Percentiles rank a stretch among this genome's conserved stretches.
These are phyloP conservation scores for Mucor plumbeus DNA, from an alignment of 371 early-diverging fungal genomes.

Conservation along the genomic window DNA sequence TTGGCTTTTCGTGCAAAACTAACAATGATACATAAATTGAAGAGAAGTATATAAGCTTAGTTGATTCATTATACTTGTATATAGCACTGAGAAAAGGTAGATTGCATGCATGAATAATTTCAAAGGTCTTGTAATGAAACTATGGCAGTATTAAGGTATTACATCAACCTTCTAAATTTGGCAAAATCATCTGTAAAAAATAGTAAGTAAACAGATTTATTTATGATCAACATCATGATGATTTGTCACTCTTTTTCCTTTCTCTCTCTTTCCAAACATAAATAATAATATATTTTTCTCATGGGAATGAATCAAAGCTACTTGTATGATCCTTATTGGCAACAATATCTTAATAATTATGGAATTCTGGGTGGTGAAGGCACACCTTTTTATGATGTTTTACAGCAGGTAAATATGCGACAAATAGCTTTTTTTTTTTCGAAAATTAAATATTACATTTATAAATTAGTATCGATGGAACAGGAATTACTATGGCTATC, in stretches of 20 bases:
- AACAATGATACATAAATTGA: too few relatives aligned
- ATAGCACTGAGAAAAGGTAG: too few relatives aligned
- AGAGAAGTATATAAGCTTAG: too few relatives aligned
- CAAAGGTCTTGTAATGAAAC: not conserved
- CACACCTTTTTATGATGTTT: not conserved
- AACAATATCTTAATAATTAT: not conserved
- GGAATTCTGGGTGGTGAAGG: not conserved
- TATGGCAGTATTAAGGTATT: not conserved
- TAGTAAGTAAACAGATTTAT: not conserved
- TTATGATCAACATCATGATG: not conserved
- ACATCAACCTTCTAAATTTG: not conserved
- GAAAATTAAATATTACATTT: not conserved
- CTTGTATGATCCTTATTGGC: slow-evolving; percentile 1
- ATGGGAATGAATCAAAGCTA: not conserved
- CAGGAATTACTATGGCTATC: not conserved
- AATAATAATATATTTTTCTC: not conserved
- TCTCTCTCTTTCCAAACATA: not conserved
- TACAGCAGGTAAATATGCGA: not conserved
- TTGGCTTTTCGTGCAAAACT: too few relatives aligned
- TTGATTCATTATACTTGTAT: too few relatives aligned
- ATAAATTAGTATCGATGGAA: not conserved
- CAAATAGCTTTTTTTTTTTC: not conserved
- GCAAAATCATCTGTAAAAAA: not conserved
- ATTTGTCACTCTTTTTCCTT: not conserved
- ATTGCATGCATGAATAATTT: too few relatives aligned